Evolutionary conservation across 768 basidiomycete genomes (phyloP).

Genomic region (Cytidiella melzeri): DNA sequence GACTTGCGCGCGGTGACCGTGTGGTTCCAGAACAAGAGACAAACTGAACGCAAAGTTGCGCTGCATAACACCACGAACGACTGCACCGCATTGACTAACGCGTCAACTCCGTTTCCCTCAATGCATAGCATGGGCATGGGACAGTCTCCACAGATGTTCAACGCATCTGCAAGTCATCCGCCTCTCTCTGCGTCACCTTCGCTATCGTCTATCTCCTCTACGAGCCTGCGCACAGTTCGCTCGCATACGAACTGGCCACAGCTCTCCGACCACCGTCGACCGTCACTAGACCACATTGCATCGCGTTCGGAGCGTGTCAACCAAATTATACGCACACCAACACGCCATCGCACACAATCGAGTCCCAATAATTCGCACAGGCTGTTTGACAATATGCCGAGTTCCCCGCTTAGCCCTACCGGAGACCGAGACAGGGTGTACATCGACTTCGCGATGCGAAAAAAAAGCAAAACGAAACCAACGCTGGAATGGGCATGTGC

Average conservation of each 20-base stretch:
- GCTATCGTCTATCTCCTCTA: slow-evolving; percentile 4
- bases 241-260: slow-evolving; percentile 5
- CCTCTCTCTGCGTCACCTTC: not conserved
- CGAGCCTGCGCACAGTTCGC: slow-evolving; percentile 7
- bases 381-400: slow-evolving; percentile 28
- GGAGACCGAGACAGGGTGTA: slow-evolving; percentile 18
- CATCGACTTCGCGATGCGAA: slow-evolving; percentile 21
- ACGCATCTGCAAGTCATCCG: slow-evolving; percentile 6
- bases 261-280: slow-evolving; percentile 11
- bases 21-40: slow-evolving; percentile 34
- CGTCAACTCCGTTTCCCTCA: slow-evolving; percentile 6
- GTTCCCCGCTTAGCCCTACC: slow-evolving; percentile 20
- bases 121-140: not conserved
- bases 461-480: slow-evolving; percentile 10
- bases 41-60: slow-evolving; percentile 27
- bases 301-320: slow-evolving; percentile 26
- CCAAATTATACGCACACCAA: slow-evolving; percentile 17
- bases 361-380: slow-evolving; percentile 13
- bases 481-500: slow-evolving; percentile 37
- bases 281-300: slow-evolving; percentile 29
- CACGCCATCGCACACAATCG: slow-evolving; percentile 8
- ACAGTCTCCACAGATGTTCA: slow-evolving; percentile 5
- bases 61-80: slow-evolving; percentile 1
- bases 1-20: slow-evolving; percentile 28
- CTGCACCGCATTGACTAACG: not conserved